phyloP scores from a whole-genome alignment of 2,329 filamentous ascomycete genomes.

The Pseudogymnoascus sp. region DNA sequence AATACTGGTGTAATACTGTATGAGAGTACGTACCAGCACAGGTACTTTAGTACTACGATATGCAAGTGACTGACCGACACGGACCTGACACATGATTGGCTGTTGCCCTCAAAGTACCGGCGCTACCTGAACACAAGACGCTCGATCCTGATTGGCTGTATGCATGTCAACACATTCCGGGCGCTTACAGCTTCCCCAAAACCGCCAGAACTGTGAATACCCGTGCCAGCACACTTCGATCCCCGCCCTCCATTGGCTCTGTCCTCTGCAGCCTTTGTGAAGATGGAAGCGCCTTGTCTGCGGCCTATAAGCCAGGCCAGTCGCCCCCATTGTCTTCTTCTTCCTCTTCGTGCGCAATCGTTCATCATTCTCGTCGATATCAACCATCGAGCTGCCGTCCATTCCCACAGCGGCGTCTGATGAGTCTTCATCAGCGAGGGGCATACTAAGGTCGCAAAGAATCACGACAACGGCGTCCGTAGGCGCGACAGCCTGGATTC shows the following conservation, averaged over 20 bases:
- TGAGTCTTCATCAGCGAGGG: slow-evolving; percentile 4
- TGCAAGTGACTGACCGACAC: neutral
- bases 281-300: neutral
- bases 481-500: neutral
- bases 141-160: neutral
- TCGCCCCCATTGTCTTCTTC: neutral
- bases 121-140: neutral
- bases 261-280: neutral
- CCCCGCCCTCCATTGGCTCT: neutral
- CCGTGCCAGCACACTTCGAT: slow-evolving; percentile 4
- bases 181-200: neutral
- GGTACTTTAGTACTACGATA: neutral
- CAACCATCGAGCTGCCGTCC: neutral
- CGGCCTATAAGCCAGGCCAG: slow-evolving; percentile 3
- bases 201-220: slow-evolving; percentile 8
- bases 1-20: neutral
- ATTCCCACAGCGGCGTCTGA: slow-evolving; percentile 6
- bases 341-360: neutral
- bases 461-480: neutral
- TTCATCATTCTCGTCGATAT: neutral
- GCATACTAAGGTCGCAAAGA: slow-evolving; percentile 6
- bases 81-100: neutral
- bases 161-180: slow-evolving; percentile 7
- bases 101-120: neutral
- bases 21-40: neutral